Percentiles rank a stretch among this genome's conserved stretches.
phyloP scores from a whole-genome alignment of 2,329 filamentous ascomycete species.

The Fusarium sp. region DNA sequence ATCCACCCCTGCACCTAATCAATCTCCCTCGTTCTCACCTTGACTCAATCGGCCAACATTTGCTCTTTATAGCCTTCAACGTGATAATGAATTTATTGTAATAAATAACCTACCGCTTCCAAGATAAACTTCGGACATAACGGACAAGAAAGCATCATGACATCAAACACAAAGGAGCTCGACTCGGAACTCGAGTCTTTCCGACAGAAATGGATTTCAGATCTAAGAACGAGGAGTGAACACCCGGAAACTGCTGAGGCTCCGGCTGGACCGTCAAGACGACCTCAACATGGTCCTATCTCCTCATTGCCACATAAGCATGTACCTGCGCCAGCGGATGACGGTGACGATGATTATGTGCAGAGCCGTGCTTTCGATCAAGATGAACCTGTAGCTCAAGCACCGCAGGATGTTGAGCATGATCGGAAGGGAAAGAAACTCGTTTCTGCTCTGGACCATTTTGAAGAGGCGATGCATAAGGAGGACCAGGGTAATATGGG shows the following conservation, averaged over 20 bases:
- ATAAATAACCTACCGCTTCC: background rate
- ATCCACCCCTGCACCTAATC: background rate
- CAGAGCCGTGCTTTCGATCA: slow-evolving; percentile 48
- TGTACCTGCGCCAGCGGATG: slow-evolving; percentile 29
- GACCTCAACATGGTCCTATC: slow-evolving; percentile 33
- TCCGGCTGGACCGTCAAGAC: slow-evolving; percentile 18
- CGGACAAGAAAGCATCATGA: slow-evolving; percentile 28
- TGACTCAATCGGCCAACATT: slow-evolving; percentile 29
- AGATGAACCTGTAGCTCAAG: slow-evolving; percentile 12
- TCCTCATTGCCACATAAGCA: slow-evolving; percentile 28
- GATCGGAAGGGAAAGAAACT: slow-evolving; percentile 56
- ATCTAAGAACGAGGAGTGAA: slow-evolving; percentile 64
- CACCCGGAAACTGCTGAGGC: slow-evolving; percentile 25
- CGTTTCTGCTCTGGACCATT: slow-evolving; percentile 86
- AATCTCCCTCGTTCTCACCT: background rate
- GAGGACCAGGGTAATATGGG: slow-evolving; percentile 86
- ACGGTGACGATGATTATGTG: slow-evolving; percentile 50
- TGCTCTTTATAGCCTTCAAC: background rate
- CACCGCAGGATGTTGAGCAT: slow-evolving; percentile 15
- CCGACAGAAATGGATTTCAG: slow-evolving; percentile 84
- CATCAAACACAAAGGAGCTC: slow-evolving; percentile 49
- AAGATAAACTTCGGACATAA: slow-evolving; percentile 10
- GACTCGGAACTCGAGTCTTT: slow-evolving; percentile 85
- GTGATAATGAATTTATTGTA: slow-evolving; percentile 37
- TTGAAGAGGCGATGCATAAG: slow-evolving; percentile 89